These are phyloP conservation scores for Pigoraptor vietnamica DNA, from an alignment of 78 protist genomes.

Conservation along the genomic window DNA sequence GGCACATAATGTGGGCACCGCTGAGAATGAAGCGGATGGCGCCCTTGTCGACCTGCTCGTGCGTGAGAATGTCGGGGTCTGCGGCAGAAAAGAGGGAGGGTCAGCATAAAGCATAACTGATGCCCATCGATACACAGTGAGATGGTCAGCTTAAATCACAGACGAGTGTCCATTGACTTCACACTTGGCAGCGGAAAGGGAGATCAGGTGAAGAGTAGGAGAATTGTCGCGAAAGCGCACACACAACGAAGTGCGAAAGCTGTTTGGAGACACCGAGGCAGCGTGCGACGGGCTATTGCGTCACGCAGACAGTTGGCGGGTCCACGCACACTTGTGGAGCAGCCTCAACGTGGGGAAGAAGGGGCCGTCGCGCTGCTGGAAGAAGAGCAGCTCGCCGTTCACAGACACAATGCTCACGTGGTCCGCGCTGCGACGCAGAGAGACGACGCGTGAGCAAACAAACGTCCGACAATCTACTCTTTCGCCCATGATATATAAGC, in stretches of 20 bases:
- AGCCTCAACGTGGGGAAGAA: slow-evolving; percentile 60
- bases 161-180: no score
- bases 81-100: neutral
- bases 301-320: neutral
- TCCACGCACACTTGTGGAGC: slow-evolving; percentile 50
- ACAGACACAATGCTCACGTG: slow-evolving; percentile 8
- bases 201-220: no score
- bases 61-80: slow-evolving; percentile 58
- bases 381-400: slow-evolving; percentile 39
- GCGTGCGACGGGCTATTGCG: no score
- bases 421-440: slow-evolving; percentile 10
- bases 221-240: no score
- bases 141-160: no score
- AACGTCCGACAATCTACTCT: no score
- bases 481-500: no score
- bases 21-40: slow-evolving; percentile 55
- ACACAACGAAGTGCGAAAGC: no score
- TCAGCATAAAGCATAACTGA: no score
- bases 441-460: neutral
- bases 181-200: no score
- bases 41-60: slow-evolving; percentile 54
- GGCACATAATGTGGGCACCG: slow-evolving; percentile 79
- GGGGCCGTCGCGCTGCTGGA: slow-evolving; percentile 54
- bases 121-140: no score
- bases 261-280: no score